Base-by-base conservation (phyloP, 495 filamentous ascomycete species). In the Thozetella sp. region DNA sequence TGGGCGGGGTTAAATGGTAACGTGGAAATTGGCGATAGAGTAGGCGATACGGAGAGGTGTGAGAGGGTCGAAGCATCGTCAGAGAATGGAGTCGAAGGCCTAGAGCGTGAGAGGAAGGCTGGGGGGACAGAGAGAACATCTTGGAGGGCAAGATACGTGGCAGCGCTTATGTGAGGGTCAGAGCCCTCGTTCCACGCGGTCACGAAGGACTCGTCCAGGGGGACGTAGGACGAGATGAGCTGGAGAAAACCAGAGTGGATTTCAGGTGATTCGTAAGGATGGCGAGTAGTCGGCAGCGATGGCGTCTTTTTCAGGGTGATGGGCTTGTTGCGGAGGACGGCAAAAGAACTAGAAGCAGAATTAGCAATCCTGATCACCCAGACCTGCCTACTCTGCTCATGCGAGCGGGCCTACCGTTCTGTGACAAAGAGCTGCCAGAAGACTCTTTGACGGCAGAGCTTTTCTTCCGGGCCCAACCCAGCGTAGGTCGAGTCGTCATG, bases 341-440 rank as follows among this genome's bases (percentile, higher is more conserved):
- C 65, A 27, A 69, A 70, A 19, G 67, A 70, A 46, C 63, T 65
- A 25, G 1, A 54, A 53, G n/a, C 13, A 22, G 23, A 1, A 26
- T 27, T 12, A 25, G n/a, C 56, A 6, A 54, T 43, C n/a, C n/a
- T n/a, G n/a, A n/a, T n/a, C n/a, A n/a, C n/a, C n/a, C n/a, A n/a
- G n/a, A n/a, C n/a, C n/a, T n/a, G n/a, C n/a, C n/a, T n/a, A n/a
- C n/a, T n/a, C n/a, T n/a, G n/a, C n/a, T n/a, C n/a, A n/a, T n/a
- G n/a, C n/a, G n/a, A n/a, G n/a, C n/a, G 40, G 34, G 78, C 77
- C 26, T 37, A 65, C 63, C 85, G 79, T 68, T 88, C 84, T 19
- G 83, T 83, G 40, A 89, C 78, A 61, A 87, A 89, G 10, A 87
- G 66, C 50, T 86, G 68, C 87, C 87, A 90, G 61, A 89, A 90